These are phyloP conservation scores for Aureobasidium sp. DNA, from an alignment of 2,329 filamentous ascomycete species.

Conservation along the genomic window DNA sequence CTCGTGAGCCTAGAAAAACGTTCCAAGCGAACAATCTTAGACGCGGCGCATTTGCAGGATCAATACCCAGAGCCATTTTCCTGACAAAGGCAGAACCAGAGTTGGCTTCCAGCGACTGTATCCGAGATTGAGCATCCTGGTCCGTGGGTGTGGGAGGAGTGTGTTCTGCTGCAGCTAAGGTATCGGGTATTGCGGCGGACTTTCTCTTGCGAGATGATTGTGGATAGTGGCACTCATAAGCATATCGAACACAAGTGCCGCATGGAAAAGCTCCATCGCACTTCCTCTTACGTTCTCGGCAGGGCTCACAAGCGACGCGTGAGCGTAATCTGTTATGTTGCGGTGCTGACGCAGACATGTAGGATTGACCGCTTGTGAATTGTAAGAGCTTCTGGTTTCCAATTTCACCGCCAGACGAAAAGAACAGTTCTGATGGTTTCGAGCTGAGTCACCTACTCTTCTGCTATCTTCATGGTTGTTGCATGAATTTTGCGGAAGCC, in stretches of 20 bases:
- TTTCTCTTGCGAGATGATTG: conserved; percentile 30
- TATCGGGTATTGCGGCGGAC: conserved; percentile 19
- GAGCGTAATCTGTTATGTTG: conserved; percentile 10
- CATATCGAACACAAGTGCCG: conserved; percentile 47
- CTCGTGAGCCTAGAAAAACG: conserved; percentile 26
- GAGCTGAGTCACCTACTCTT: neutral
- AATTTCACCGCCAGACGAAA: neutral
- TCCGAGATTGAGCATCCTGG: conserved; percentile 9
- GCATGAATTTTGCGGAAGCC: neutral
- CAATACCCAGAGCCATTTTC: conserved; percentile 46
- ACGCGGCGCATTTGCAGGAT: conserved; percentile 47
- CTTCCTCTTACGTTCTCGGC: conserved; percentile 50
- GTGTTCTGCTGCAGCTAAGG: conserved; percentile 5
- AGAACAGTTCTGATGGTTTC: neutral
- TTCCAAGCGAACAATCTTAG: conserved; percentile 55
- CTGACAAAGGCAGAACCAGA: conserved; percentile 52
- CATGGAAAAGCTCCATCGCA: conserved; percentile 50
- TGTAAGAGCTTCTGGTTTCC: no score
- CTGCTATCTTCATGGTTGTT: neutral
- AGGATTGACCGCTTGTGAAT: neutral
- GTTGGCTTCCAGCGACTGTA: conserved; percentile 48
- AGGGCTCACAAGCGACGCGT: conserved; percentile 36
- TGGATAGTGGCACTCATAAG: conserved; percentile 47
- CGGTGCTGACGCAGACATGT: neutral
- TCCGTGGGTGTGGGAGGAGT: conserved; percentile 2